A percentile compares a stretch with the other conserved stretches of the same genome.
These are phyloP conservation scores for Stereocaulon alpinum DNA, from an alignment of 495 filamentous ascomycete genomes.

Conservation along the genomic window DNA sequence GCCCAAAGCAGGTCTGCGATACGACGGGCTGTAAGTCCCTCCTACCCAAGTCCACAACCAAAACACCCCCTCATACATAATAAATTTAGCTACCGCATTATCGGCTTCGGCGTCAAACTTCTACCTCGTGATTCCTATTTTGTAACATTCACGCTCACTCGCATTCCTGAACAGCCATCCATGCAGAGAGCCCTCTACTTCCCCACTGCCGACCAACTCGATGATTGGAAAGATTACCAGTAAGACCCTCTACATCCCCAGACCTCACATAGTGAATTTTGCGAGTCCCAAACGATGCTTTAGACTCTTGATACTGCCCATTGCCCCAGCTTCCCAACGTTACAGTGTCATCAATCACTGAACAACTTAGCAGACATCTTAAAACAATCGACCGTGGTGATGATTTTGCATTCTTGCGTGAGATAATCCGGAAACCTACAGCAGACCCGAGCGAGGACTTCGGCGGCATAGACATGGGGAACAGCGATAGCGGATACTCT, in stretches of 20 bases:
- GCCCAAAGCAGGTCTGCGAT: constrained; percentile 19
- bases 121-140: constrained; percentile 4
- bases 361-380: not conserved
- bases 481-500: constrained; percentile 14
- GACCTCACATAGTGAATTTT: too few relatives aligned
- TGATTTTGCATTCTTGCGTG: constrained; percentile 2
- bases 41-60: not conserved
- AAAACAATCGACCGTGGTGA: constrained; percentile 6
- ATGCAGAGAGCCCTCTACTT: constrained; percentile 7
- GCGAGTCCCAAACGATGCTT: too few relatives aligned
- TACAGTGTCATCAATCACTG: too few relatives aligned
- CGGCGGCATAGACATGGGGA: not conserved
- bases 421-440: not conserved
- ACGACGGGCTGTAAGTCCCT: constrained; percentile 21
- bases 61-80: not conserved
- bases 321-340: too few relatives aligned
- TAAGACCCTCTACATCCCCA: too few relatives aligned
- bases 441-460: not conserved
- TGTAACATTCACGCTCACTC: constrained; percentile 12
- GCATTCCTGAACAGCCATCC: constrained; percentile 10
- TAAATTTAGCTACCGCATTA: constrained; percentile 15
- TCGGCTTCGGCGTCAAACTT: constrained; percentile 12
- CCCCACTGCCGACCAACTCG: constrained; percentile 19
- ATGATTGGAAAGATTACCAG: constrained; percentile 23
- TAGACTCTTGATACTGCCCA: too few relatives aligned